These are phyloP conservation scores for Dalbergia cochinchinensis DNA, from an alignment of 306 rosid species.

Conservation along the genomic window DNA sequence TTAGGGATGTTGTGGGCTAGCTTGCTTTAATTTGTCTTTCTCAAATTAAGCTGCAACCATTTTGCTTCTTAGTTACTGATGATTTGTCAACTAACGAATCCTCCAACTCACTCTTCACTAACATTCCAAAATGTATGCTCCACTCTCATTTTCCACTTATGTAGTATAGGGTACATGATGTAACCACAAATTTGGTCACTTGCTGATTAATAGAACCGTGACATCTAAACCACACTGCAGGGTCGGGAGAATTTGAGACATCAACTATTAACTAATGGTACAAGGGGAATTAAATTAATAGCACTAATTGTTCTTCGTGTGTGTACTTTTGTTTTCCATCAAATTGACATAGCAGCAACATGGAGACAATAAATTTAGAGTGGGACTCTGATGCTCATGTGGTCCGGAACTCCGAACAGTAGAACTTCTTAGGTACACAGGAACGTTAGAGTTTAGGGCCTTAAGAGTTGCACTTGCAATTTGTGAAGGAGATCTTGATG, in stretches of 20 bases:
- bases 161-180: slow-evolving; percentile 1
- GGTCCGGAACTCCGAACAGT: not conserved
- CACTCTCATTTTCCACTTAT: slow-evolving; percentile 31
- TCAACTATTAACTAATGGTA: not conserved
- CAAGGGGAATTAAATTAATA: not conserved
- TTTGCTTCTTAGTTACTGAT: slow-evolving; percentile 42
- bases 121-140: slow-evolving; percentile 35
- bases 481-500: not conserved
- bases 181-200: slow-evolving; percentile 6
- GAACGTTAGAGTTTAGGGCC: not conserved
- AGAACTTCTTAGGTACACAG: not conserved
- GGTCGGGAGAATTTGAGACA: slow-evolving; percentile 12
- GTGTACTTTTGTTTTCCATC: slow-evolving; percentile 12
- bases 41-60: slow-evolving; percentile 43
- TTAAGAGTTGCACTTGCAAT: slow-evolving; percentile 1
- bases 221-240: slow-evolving; percentile 18
- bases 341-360: not conserved
- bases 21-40: slow-evolving; percentile 48
- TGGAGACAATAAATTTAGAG: slow-evolving; percentile 23
- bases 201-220: not conserved
- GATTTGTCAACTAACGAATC: slow-evolving; percentile 41
- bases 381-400: not conserved
- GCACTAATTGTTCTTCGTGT: not conserved
- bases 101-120: not conserved
- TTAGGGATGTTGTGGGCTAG: slow-evolving; percentile 39